Percentiles rank a stretch among this genome's conserved stretches.
Evolutionary conservation across 495 filamentous ascomycete species (phyloP).

Genomic region (Hypoxylon perforatum): DNA sequence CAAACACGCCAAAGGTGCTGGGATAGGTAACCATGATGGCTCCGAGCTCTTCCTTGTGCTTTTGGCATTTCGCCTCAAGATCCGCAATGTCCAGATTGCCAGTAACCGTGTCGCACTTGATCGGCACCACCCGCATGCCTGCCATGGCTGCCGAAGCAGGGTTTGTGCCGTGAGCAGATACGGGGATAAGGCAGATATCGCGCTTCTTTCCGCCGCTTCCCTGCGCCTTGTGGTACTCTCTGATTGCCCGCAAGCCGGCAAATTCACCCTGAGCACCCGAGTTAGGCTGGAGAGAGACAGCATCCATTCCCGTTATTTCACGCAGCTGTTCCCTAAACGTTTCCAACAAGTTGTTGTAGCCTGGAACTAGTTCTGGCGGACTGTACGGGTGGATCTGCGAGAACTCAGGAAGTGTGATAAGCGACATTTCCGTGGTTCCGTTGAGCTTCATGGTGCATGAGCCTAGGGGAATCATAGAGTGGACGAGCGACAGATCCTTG

Average conservation of each 20-base stretch:
- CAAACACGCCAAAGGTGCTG: constrained; percentile 96
- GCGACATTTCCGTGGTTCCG: constrained; percentile 92
- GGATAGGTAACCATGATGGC: constrained; percentile 99
- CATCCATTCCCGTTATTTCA: constrained; percentile 90
- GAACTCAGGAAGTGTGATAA: constrained; percentile 87
- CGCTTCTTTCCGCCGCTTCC: constrained; percentile 67
- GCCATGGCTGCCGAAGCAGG: constrained; percentile 97
- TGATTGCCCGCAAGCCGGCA: constrained; percentile 90
- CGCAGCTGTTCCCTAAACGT: constrained; percentile 81
- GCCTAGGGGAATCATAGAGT: constrained; percentile 99
- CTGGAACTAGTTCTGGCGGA: constrained; percentile 69
- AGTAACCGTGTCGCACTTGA: constrained; percentile 89
- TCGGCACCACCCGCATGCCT: constrained; percentile 93
- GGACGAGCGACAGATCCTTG: constrained; percentile 92
- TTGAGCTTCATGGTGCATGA: constrained; percentile 99
- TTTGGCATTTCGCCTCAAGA: constrained; percentile 86
- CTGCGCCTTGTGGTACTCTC: constrained; percentile 80
- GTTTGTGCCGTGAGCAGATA: constrained; percentile 97
- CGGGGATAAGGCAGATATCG: constrained; percentile 95
- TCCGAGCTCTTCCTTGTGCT: constrained; percentile 85
- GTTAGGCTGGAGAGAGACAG: constrained; percentile 93
- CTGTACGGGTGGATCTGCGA: constrained; percentile 88
- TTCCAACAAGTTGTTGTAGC: constrained; percentile 75
- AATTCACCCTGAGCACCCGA: constrained; percentile 98
- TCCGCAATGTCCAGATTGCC: constrained; percentile 93